Evolutionary conservation across 345 rosid species (phyloP).

Genomic region (Chamaenerion angustifolium): DNA sequence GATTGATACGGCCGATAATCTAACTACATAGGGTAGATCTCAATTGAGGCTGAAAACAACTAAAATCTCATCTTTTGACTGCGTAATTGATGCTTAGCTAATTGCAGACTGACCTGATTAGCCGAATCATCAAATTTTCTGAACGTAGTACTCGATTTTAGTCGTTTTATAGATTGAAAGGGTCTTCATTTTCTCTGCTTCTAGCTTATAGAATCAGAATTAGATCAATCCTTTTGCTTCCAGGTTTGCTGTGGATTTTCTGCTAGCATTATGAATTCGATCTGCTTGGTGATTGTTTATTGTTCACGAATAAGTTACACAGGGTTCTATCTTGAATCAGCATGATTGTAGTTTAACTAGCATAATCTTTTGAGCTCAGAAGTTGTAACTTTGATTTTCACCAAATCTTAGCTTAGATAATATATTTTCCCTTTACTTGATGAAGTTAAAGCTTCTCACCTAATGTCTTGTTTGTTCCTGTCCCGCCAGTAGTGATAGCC

Average conservation of each 20-base stretch:
- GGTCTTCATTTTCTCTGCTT: too few relatives aligned
- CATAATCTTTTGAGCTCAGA: not conserved
- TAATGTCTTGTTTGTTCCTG: not conserved
- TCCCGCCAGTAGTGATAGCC: not conserved
- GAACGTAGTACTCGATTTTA: too few relatives aligned
- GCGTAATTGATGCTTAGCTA: too few relatives aligned
- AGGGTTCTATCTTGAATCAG: too few relatives aligned
- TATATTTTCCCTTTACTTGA: too few relatives aligned
- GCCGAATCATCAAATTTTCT: too few relatives aligned
- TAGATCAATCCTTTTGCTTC: not conserved
- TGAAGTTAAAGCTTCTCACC: too few relatives aligned
- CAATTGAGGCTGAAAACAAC: constrained; percentile 1
- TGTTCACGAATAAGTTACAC: not conserved
- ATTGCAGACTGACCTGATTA: too few relatives aligned
- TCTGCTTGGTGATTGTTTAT: constrained; percentile 1
- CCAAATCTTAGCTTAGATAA: not conserved
- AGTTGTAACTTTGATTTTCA: not conserved
- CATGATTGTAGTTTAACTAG: not conserved
- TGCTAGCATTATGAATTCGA: not conserved
- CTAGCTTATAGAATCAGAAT: too few relatives aligned
- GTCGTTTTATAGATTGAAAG: too few relatives aligned
- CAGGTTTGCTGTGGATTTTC: not conserved
- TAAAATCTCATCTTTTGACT: not conserved
- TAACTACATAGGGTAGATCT: not conserved
- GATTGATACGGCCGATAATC: too few relatives aligned